Conservation (phyloP, 805 yeast genomes). For the Ascoidea asiatica region DNA sequence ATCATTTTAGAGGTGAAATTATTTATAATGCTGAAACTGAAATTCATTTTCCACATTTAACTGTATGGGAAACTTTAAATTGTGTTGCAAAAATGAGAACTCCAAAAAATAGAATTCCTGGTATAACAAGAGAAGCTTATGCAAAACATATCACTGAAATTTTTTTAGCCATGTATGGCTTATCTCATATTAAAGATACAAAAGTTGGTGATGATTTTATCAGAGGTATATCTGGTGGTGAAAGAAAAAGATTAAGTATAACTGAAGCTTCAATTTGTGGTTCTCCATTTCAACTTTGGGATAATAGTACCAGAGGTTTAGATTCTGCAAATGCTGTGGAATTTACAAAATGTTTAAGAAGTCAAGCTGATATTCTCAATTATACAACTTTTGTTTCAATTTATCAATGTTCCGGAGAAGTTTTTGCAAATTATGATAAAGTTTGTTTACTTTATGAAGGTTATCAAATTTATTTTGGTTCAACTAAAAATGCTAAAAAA, state of each 20-base stretch:
- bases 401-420: conserved; percentile 41
- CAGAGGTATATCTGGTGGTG: conserved; percentile 50
- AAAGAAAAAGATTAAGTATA: conserved; percentile 40
- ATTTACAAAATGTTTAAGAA: conserved; percentile 42
- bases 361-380: conserved; percentile 34
- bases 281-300: conserved; percentile 43
- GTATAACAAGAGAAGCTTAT: conserved; percentile 41
- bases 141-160: conserved; percentile 41
- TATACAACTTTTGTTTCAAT: conserved; percentile 37
- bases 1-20: conserved; percentile 53
- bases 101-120: conserved; percentile 47
- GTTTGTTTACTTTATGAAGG: conserved; percentile 37
- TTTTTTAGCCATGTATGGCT: conserved; percentile 31
- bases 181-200: conserved; percentile 26
- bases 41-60: conserved; percentile 52
- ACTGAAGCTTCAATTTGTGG: conserved; percentile 35
- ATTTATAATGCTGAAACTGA: conserved; percentile 60
- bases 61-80: conserved; percentile 51
- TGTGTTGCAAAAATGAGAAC: conserved; percentile 52
- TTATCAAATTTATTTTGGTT: conserved; percentile 29
- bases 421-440: conserved; percentile 35
- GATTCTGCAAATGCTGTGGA: conserved; percentile 62
- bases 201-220: conserved; percentile 31
- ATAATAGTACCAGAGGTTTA: conserved; percentile 58
- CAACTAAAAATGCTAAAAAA: conserved; percentile 21